Conservation (phyloP, 306 rosid species). For the Mimosa pudica region DNA sequence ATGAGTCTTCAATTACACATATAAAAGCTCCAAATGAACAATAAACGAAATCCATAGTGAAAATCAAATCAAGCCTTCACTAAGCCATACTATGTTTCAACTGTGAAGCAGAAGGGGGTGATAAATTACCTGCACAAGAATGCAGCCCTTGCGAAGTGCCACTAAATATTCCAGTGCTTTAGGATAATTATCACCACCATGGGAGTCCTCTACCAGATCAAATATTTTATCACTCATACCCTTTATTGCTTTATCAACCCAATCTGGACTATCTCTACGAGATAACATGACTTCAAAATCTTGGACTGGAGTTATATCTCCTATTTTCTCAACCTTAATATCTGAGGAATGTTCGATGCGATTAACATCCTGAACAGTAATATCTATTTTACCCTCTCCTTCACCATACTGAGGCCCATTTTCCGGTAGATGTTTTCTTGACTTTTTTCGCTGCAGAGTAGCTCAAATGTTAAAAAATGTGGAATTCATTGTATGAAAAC, state of each 20-base stretch:
- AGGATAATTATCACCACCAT: slow-evolving; percentile 64
- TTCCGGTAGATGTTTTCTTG: slow-evolving; percentile 49
- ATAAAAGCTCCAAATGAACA: slow-evolving; percentile 20
- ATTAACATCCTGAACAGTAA: slow-evolving; percentile 45
- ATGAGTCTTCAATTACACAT: slow-evolving; percentile 16
- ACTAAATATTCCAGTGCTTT: slow-evolving; percentile 64
- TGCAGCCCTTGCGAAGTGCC: slow-evolving; percentile 86
- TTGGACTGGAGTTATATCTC: slow-evolving; percentile 65
- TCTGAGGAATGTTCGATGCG: slow-evolving; percentile 37
- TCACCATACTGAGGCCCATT: slow-evolving; percentile 41
- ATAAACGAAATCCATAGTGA: slow-evolving; percentile 3
- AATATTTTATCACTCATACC: slow-evolving; percentile 68
- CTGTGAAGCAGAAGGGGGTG: neutral
- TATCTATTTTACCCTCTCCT: slow-evolving; percentile 45
- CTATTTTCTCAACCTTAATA: slow-evolving; percentile 60
- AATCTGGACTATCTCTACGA: slow-evolving; percentile 69
- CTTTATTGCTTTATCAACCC: slow-evolving; percentile 72
- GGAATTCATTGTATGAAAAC: neutral
- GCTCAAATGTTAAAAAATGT: slow-evolving; percentile 24
- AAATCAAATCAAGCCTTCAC: neutral
- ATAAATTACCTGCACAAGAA: slow-evolving; percentile 70
- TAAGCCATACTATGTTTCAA: neutral
- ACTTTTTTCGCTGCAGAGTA: slow-evolving; percentile 58
- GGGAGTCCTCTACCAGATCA: slow-evolving; percentile 66
- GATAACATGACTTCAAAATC: slow-evolving; percentile 89